Evolutionary conservation across 805 yeast species (phyloP), one percentile per base, ranked within the genome.

Genomic region (Nakazawaea anatomiae): DNA sequence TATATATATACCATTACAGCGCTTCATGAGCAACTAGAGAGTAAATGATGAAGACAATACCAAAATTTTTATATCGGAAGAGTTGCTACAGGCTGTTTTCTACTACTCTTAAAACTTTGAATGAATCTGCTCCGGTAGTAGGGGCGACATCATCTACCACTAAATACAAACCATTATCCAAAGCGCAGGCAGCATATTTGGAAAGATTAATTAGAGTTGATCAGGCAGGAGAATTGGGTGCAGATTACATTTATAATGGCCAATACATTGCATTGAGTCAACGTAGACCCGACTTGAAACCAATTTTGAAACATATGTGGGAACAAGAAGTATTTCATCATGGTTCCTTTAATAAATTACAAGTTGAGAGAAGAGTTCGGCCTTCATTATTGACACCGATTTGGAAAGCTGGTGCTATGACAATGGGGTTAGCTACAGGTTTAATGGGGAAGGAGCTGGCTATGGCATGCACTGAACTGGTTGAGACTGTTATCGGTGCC

Each of bases 381-480:
- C 99, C 99, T 3, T 89, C 97, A 0, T 60, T 94, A 12, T 67
- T 94, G 40, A 91, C 98, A 0, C 99, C 99, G 1, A 60, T 89
- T 1, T 94, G 99, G 99, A 90, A 87, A 64, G 67, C 79, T 0
- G 98, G 97, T 4, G 98, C 99, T 0, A 74, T 86, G 46, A 83
- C 83, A 0, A 74, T 94, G 72, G 99, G 99, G 4, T 80, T 82
- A 1, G 86, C 84, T 1, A 94, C 98, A 0, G 97, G 96, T 0
- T 59, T 87, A 49, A 68, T 90, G 55, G 85, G 97, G 14, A 89
- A 89, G 61, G 97, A 92, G 64, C 97, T 96, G 2, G 98, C 99
- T 2, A 94, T 94, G 99, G 98, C 99, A 1, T 94, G 99, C 65
- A 94, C 99, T 0, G 98, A 91, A 54, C 98, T 98, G 0, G 98